Base-by-base conservation (phyloP, 768 basidiomycete species). In the Mycena capillaripes region DNA sequence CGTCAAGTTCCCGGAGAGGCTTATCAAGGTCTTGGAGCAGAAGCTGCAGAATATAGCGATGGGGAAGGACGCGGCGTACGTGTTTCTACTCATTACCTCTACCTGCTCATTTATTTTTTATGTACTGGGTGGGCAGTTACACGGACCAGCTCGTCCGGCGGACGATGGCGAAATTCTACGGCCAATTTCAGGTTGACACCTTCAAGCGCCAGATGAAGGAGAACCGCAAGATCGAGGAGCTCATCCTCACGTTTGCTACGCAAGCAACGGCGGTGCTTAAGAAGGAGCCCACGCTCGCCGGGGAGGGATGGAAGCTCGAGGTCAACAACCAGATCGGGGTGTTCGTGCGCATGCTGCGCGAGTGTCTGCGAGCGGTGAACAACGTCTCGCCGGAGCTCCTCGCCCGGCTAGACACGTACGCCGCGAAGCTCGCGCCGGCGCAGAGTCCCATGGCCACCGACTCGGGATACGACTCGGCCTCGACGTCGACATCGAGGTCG, bases 151-250 rank as follows among this genome's bases (percentile, higher is more conserved):
- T 96, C 38, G 92, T 97, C 23, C 90, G 97, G 32, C 88, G 95
- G 66, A 96, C 95, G 0, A 93, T 97, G 87, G 97, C 93, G 65
- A 92, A 93, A 36, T 98, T 98, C 82, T 98, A 97, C 80, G 93
- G 93, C 16, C 95, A 96, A 71, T 95, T 95, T 80, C 91, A 92
- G 81, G 91, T 94, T 71, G 93, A 95, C 27, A 88, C 86, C 46
- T 97, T 98, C 85, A 91, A 93, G 68, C 89, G 90, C 44, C 94
- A 96, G 76, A 93, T 98, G 91, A 95, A 96, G 81, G 97, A 98
- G 81, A 97, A 95, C 80, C 89, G 98, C 53, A 98, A 97, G 84
- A 95, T 98, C 48, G 97, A 99, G 83, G 97, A 98, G 75, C 92
- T 99, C 65, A 97, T 99, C 71, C 87, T 99, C 61, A 94, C 94